Evolutionary conservation across 495 filamentous ascomycete genomes (phyloP).

Genomic region (Darksidea phi): DNA sequence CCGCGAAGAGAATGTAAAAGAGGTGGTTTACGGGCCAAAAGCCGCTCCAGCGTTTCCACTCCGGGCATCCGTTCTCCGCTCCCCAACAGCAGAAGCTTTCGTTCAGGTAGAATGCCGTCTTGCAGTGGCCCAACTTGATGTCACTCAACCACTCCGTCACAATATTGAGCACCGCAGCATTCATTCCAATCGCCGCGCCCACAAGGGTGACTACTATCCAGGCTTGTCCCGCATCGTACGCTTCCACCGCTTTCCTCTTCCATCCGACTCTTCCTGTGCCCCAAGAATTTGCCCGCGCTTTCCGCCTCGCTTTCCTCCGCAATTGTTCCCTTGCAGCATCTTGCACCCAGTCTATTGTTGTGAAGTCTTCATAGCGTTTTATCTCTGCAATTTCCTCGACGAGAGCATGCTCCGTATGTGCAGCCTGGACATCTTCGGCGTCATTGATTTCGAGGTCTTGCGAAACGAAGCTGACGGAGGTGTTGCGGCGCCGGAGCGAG

Average conservation of each 20-base stretch:
- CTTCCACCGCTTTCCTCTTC: constrained; percentile 77
- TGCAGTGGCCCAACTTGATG: constrained; percentile 91
- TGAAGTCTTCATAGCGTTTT: constrained; percentile 96
- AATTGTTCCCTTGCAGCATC: constrained; percentile 90
- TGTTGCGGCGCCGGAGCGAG: constrained; percentile 67
- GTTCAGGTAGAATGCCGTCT: constrained; percentile 94
- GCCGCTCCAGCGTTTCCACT: constrained; percentile 88
- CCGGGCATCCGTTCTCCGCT: constrained; percentile 80
- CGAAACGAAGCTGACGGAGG: constrained; percentile 64
- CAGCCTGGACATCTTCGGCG: constrained; percentile 48
- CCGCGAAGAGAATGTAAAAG: constrained; percentile 85
- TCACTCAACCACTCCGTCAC: constrained; percentile 96
- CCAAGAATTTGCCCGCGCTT: constrained; percentile 72
- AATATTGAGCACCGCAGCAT: constrained; percentile 92
- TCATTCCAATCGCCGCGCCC: constrained; percentile 86
- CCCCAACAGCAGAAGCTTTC: constrained; percentile 99
- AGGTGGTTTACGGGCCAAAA: constrained; percentile 79
- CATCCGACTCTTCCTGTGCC: constrained; percentile 73
- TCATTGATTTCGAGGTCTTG: constrained; percentile 54
- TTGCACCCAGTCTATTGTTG: constrained; percentile 99
- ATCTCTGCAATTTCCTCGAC: constrained; percentile 96
- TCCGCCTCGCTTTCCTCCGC: constrained; percentile 70
- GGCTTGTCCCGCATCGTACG: constrained; percentile 93
- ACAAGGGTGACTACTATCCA: constrained; percentile 98
- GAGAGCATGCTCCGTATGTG: constrained; percentile 49